phyloP scores from a whole-genome alignment of 2,329 filamentous ascomycete species.

The Paracoccidioides lutzii region DNA sequence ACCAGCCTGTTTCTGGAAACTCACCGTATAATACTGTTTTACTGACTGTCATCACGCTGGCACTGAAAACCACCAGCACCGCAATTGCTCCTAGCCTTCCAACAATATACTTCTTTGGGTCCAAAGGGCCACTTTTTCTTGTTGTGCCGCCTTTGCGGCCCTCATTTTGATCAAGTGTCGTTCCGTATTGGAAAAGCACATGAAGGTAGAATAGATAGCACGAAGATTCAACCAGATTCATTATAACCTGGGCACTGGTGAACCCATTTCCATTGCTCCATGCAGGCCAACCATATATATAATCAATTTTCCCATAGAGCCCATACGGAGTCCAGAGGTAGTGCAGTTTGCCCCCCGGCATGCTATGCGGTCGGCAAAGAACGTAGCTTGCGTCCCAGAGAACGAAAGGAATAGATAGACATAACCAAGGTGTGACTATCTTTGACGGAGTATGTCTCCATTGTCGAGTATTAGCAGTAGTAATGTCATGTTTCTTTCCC shows the following conservation, averaged over 20 bases:
- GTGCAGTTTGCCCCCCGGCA: constrained; percentile 64
- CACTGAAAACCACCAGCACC: constrained; percentile 45
- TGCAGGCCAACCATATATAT: constrained; percentile 68
- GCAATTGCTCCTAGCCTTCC: constrained; percentile 43
- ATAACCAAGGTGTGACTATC: constrained; percentile 56
- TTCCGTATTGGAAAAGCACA: constrained; percentile 36
- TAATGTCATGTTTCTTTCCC: constrained; percentile 17
- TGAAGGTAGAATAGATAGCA: constrained; percentile 53
- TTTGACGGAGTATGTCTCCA: constrained; percentile 50
- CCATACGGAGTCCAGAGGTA: constrained; percentile 62
- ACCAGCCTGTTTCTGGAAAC: constrained; percentile 16
- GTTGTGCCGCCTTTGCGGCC: constrained; percentile 12
- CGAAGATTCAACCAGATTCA: constrained; percentile 57
- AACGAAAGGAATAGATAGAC: constrained; percentile 63
- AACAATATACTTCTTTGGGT: constrained; percentile 35
- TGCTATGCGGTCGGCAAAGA: constrained; percentile 63
- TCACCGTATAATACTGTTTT: constrained; percentile 57
- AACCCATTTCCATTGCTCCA: constrained; percentile 59
- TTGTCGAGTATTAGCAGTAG: constrained; percentile 16
- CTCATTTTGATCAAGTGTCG: constrained; percentile 8
- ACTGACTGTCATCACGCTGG: constrained; percentile 50
- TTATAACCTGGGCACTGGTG: constrained; percentile 56
- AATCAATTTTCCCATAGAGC: constrained; percentile 66
- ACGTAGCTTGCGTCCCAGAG: constrained; percentile 73
- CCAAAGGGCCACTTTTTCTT: constrained; percentile 1